A percentile compares a stretch with the other conserved stretches of the same genome.
phyloP scores from a whole-genome alignment of 768 basidiomycete species.

The Calocybe gangraenosa region DNA sequence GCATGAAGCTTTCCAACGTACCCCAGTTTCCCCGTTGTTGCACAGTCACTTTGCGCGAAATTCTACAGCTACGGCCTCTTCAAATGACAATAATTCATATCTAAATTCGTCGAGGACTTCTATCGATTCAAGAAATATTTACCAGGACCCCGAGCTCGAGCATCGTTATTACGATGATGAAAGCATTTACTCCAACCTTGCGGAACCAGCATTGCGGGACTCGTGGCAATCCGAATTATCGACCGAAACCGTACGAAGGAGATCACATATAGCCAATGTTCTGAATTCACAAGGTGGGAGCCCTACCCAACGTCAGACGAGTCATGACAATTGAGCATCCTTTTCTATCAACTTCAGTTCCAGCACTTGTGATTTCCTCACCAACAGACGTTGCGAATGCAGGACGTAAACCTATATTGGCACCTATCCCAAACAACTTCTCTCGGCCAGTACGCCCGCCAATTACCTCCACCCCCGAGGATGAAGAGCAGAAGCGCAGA shows the following conservation, averaged over 20 bases:
- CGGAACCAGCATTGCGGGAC: conserved; percentile 30
- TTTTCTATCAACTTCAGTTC: conserved; percentile 26
- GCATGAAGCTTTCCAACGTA: conserved; percentile 10
- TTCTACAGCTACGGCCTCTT: conserved; percentile 37
- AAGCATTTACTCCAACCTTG: conserved; percentile 36
- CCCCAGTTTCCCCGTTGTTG: conserved; percentile 39
- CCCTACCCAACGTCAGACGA: conserved; percentile 2
- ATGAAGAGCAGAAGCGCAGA: conserved; percentile 40
- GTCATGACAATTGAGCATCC: conserved; percentile 7
- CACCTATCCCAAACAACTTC: conserved; percentile 51
- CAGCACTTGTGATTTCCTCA: conserved; percentile 53
- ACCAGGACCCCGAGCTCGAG: conserved; percentile 26
- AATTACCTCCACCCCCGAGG: conserved; percentile 28
- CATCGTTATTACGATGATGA: conserved; percentile 34
- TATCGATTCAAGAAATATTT: conserved; percentile 24
- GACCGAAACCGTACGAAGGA: conserved; percentile 9
- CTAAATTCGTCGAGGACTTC: conserved; percentile 23
- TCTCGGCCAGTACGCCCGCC: conserved; percentile 57
- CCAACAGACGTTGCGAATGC: conserved; percentile 23
- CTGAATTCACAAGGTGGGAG: neutral
- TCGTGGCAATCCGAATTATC: conserved; percentile 34
- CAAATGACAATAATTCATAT: conserved; percentile 33
- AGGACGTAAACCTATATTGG: conserved; percentile 40
- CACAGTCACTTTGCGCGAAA: conserved; percentile 43
- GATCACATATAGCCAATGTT: neutral